Percentiles rank a stretch among this genome's conserved stretches.
Evolutionary conservation across 2,329 filamentous ascomycete species (phyloP).

Genomic region (Drechslerella dactyloides): DNA sequence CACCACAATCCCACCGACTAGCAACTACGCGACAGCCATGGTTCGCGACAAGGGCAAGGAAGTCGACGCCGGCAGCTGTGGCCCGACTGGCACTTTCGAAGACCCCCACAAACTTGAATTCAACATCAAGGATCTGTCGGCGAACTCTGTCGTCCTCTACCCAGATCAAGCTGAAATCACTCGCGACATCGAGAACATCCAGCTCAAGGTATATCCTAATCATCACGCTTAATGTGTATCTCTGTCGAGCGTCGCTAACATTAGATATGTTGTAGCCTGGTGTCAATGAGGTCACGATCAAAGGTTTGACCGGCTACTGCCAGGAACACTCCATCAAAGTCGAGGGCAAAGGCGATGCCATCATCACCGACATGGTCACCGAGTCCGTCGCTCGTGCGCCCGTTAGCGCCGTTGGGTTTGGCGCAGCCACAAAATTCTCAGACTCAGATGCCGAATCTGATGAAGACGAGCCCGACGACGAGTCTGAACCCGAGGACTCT

Average conservation of each 20-base stretch:
- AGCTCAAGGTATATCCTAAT: slow-evolving; percentile 56
- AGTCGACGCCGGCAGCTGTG: slow-evolving; percentile 19
- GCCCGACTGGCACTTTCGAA: slow-evolving; percentile 44
- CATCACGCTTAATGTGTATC: slow-evolving; percentile 40
- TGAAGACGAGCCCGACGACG: slow-evolving; percentile 33
- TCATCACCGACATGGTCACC: slow-evolving; percentile 69
- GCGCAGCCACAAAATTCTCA: slow-evolving; percentile 51
- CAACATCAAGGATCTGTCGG: slow-evolving; percentile 65
- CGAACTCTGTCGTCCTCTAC: slow-evolving; percentile 69
- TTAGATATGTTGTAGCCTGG: slow-evolving; percentile 59
- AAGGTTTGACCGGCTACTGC: slow-evolving; percentile 64
- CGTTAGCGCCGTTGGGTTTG: slow-evolving; percentile 65
- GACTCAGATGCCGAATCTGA: slow-evolving; percentile 59
- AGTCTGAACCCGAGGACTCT: slow-evolving; percentile 54
- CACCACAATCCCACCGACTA: slow-evolving; percentile 3
- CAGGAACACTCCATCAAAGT: slow-evolving; percentile 68
- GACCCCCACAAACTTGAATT: slow-evolving; percentile 61
- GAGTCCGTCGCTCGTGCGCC: slow-evolving; percentile 60
- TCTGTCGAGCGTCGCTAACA: slow-evolving; percentile 1
- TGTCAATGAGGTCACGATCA: slow-evolving; percentile 65
- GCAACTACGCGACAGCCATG: background rate
- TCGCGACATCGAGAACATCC: slow-evolving; percentile 53
- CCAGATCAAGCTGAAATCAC: slow-evolving; percentile 65
- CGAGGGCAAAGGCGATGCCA: slow-evolving; percentile 63
- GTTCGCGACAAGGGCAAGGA: slow-evolving; percentile 42